Evolutionary conservation across 2,329 filamentous ascomycete species (phyloP), one percentile per base, ranked within the genome.

Genomic region (Fusarium sterilihyphosum): DNA sequence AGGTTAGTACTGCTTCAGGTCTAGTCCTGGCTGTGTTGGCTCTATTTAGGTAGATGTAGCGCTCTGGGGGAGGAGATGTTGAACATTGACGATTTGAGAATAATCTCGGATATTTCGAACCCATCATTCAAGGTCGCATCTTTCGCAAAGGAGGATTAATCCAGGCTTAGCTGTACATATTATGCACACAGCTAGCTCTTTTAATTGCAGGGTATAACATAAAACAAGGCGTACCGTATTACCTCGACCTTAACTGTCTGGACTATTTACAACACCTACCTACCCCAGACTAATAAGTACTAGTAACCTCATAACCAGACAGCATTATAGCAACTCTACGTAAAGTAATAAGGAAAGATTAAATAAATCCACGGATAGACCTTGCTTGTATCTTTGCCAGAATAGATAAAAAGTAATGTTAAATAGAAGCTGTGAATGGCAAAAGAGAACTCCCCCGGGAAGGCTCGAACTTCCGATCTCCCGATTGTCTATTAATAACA

Each of bases 391-490:
- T n/a, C 8, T 17, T 31, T 12, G 8, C 29, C 0, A 9, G 13
- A 18, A 29, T 1, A 10, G 10, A 20, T 5, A 22, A 61, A 41
- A 49, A 14, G 6, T 6, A 18, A 11, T 8, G 1, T 7, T 2
- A 2, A 35, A 11, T 3, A 12, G 9, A 11, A 16, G 7, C 1
- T 9, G 0, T 8, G 20, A 41, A 33, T 3, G 4, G 22, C 50
- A 70, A 65, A 70, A 70, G 12, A 12, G 10, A 54, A 59, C 71
- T 78, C 76, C 76, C 76, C 76, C 75, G 76, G 76, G 71, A 78
- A 78, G 77, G 77, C 70, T 78, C 77, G 77, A 78, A 78, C 75
- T 78, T 77, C 73, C 75, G 77, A 78, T 78, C 77, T 78, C 75
- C 73, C 76, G 77, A 78, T 78, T 77, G 74, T 76, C 74, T 69